Conservation (phyloP, 495 filamentous ascomycete genomes). For the Tuber aestivum region DNA sequence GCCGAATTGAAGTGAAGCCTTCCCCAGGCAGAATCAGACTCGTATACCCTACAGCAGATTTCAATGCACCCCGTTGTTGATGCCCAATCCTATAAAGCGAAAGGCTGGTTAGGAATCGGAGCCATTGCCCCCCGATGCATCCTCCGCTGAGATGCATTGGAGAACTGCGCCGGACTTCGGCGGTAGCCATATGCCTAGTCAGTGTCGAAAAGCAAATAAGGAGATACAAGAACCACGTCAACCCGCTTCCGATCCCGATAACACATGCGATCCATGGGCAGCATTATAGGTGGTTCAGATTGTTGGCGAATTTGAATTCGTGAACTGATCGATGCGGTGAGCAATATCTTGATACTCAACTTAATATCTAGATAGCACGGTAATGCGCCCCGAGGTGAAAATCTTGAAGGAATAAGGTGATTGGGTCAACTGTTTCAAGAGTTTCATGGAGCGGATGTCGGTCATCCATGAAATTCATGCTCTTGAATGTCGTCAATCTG, state of each 20-base stretch:
- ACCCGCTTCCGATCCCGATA: not conserved
- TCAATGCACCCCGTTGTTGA: not conserved
- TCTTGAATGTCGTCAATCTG: not conserved
- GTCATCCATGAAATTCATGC: slow-evolving; percentile 4
- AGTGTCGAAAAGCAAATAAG: slow-evolving; percentile 1
- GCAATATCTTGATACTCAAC: not conserved
- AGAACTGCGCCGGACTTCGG: not conserved
- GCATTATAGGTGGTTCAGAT: not conserved
- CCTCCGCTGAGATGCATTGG: slow-evolving; percentile 1
- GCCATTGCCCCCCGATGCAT: not conserved
- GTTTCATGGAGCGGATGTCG: not conserved
- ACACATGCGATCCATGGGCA: not conserved
- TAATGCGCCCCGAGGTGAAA: not conserved
- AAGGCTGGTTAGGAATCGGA: not conserved
- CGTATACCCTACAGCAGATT: not conserved
- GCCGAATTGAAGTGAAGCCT: not conserved
- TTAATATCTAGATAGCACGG: not conserved
- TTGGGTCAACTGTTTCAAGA: not conserved
- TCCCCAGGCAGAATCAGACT: not conserved
- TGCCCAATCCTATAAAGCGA: not conserved
- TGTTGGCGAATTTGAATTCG: not conserved
- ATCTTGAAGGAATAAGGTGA: not conserved
- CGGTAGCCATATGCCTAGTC: not conserved
- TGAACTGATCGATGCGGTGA: not conserved
- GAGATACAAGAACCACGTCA: slow-evolving; percentile 4